Evolutionary conservation across 2,329 filamentous ascomycete species (phyloP), one percentile per base, ranked within the genome.

Genomic region (Blumeria hordei): DNA sequence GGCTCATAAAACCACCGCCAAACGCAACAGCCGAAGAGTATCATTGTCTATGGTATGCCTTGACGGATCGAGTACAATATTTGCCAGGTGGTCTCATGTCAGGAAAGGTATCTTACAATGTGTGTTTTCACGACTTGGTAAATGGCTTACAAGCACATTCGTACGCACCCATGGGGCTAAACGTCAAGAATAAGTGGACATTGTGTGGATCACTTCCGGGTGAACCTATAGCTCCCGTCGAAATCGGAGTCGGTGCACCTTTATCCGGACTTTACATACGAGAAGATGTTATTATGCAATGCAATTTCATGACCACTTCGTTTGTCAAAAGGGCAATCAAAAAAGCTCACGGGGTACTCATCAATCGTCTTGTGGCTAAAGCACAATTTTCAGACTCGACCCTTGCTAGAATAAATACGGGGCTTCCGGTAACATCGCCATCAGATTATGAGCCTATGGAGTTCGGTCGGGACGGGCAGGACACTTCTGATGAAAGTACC

Each of bases 311-410:
- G 58, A 76, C 92, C 70, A 74, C 80, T 0, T 69, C 70, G 7
- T 93, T 93, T 63, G 83, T 94, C 57, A 88, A 85, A 71, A 84
- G 80, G 68, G 92, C 85, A 12, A 73, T 93, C 49, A 84, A 84
- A 62, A 85, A 83, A 63, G 77, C 84, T 0, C 86, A 93, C 62
- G 74, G 72, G 9, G 71, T 75, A 2, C 72, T 94, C 3, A 83
- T 90, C 2, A 78, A 82, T 3, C 69, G 73, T n/a, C 67, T 85
- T 7, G 67, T 76, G 32, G 69, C 70, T 56, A 76, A 75, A 57
- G 72, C 74, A 0, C 68, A 73, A 57, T 60, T 64, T 28, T 56
- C 57, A 16, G 58, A 59, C 44, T 59, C 58, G 3, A 54, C 59
- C 1, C n/a, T 11, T 41, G n/a, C 37, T 11, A 41, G n/a, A 12